phyloP scores from a whole-genome alignment of 2,329 filamentous ascomycete genomes.

The Pestalotiopsis sp. region DNA sequence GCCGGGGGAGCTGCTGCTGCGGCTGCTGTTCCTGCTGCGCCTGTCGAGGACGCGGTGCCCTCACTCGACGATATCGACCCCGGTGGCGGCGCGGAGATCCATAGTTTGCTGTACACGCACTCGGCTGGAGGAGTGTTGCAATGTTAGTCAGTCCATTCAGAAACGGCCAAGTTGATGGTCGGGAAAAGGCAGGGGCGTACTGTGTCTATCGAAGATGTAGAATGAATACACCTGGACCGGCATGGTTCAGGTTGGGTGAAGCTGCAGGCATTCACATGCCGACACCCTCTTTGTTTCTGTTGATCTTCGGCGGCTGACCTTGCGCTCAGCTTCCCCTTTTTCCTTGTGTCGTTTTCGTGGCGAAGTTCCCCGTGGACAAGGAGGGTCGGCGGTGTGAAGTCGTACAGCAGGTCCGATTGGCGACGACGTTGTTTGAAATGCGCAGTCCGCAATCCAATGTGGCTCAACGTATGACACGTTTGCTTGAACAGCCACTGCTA shows the following conservation, averaged over 20 bases:
- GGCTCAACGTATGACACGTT: neutral
- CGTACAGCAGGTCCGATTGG: neutral
- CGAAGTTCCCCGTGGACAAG: neutral
- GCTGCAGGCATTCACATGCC: constrained; percentile 15
- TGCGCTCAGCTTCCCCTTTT: neutral
- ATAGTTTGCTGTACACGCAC: constrained; percentile 93
- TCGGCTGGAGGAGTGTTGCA: constrained; percentile 64
- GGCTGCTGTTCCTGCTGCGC: neutral
- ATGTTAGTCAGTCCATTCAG: constrained; percentile 15
- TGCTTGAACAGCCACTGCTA: neutral
- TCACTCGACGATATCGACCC: constrained; percentile 43
- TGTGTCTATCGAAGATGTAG: constrained; percentile 98
- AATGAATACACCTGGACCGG: constrained; percentile 82
- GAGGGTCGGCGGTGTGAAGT: neutral
- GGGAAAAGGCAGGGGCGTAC: constrained; percentile 52
- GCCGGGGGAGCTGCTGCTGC: neutral
- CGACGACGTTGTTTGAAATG: neutral
- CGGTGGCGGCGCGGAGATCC: constrained; percentile 59
- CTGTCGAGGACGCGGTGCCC: constrained; percentile 35
- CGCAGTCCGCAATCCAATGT: neutral
- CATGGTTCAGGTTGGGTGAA: constrained; percentile 57
- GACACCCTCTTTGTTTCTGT: neutral
- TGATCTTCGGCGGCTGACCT: neutral
- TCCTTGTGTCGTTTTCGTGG: neutral
- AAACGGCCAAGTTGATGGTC: neutral